Base-by-base conservation (phyloP, 495 filamentous ascomycete genomes). In the Hyaloscypha hepaticicola region DNA sequence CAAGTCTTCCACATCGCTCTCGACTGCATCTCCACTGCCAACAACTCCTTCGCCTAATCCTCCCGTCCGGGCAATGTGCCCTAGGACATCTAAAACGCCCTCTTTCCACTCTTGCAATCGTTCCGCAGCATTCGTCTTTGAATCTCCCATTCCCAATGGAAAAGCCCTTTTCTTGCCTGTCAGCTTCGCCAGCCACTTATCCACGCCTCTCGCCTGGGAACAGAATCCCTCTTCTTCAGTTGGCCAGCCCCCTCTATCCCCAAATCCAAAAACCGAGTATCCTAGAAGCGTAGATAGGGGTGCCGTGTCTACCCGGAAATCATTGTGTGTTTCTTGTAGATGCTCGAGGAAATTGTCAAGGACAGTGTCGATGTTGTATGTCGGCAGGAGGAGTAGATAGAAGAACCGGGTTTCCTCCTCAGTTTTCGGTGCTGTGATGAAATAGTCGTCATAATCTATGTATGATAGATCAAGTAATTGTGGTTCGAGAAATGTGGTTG, bases 131-230 rank as follows among this genome's bases (percentile, higher is more conserved):
- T 93, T 88, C 22, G 79, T 83, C 75, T 92, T 96, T 52, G 90
- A 84, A 77, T 97, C 92, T 1, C 89, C 92, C 80, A 93, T 87
- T 2, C 94, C 94, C 2, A 98, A 76, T 2, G 94, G 95, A 69
- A 87, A 97, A 0, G 91, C 85, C 61, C 81, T 77, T 74, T 90
- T 95, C 66, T 86, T 82, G 3, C 86, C 89, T 0, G 92, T 96
- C 61, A 98, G 79, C 69, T 89, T 95, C 34, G 94, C 93, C 87
- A 98, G 89, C 95, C 94, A 98, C 71, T 88, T 93, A 70, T 98
- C 94, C 1, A 95, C 80, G 60, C 95, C 87, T 70, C 86, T 88
- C 0, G 93, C 94, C 72, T 98, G 93, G 31, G 88, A 90, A 72
- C 94, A 97, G 75, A 91, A 98, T 0, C 93, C 94, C 67, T 96